These are phyloP conservation scores for Phytophthora tentaculata DNA, from an alignment of 352 stramenopile genomes.

Conservation along the genomic window DNA sequence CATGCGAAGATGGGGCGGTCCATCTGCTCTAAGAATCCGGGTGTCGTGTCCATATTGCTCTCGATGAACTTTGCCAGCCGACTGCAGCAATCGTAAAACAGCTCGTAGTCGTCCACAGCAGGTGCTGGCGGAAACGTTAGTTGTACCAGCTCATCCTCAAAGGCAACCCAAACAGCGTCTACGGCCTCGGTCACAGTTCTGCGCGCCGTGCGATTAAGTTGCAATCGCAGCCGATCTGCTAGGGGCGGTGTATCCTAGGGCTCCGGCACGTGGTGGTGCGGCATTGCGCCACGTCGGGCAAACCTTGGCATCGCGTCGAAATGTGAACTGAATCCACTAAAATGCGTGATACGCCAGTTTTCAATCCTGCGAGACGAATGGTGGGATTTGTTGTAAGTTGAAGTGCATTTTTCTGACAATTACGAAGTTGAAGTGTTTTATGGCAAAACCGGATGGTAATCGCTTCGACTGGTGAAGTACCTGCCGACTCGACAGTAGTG, in stretches of 20 bases:
- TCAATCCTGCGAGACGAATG: not conserved
- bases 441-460: no score
- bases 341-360: not conserved
- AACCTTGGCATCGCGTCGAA: constrained; percentile 6
- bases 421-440: no score
- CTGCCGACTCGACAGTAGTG: no score
- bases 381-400: not conserved
- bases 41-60: constrained; percentile 59
- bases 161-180: constrained; percentile 49
- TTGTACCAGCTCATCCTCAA: constrained; percentile 27
- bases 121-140: not conserved
- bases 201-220: constrained; percentile 47
- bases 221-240: constrained; percentile 24
- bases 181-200: constrained; percentile 53
- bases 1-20: constrained; percentile 71
- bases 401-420: no score
- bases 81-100: constrained; percentile 58
- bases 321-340: not conserved
- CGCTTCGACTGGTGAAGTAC: no score
- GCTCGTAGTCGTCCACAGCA: constrained; percentile 40
- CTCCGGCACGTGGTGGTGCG: constrained; percentile 19
- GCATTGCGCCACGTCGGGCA: constrained; percentile 13
- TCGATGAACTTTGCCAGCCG: constrained; percentile 53
- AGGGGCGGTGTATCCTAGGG: constrained; percentile 8
- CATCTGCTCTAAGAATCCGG: constrained; percentile 72